Conservation (phyloP, 2,329 filamentous ascomycete species). For the Xylariaceae sp. region DNA sequence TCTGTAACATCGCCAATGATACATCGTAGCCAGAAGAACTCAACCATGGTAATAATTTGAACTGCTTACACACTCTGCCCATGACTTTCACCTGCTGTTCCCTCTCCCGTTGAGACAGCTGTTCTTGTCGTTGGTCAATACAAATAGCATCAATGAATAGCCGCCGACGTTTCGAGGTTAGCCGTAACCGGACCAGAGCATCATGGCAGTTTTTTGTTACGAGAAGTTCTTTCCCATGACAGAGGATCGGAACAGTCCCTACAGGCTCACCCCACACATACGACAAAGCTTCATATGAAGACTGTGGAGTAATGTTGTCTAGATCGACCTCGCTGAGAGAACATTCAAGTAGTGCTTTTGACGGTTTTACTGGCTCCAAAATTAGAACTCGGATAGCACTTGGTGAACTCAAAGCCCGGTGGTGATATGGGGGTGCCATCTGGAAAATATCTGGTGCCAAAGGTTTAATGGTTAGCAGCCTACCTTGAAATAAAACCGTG, state of each 20-base stretch:
- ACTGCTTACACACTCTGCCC: slow-evolving; percentile 6
- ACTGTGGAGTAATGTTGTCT: neutral
- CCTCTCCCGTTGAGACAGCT: neutral
- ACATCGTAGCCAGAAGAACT: neutral
- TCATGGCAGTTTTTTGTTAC: slow-evolving; percentile 13
- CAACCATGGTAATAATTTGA: neutral
- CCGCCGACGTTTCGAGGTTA: neutral
- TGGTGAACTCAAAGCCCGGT: slow-evolving; percentile 1
- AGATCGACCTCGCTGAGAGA: slow-evolving; percentile 11
- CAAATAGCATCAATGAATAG: slow-evolving; percentile 20
- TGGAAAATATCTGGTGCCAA: neutral
- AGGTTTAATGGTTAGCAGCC: no score
- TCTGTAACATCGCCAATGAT: neutral
- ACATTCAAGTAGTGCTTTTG: slow-evolving; percentile 1
- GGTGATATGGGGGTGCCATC: slow-evolving; percentile 1
- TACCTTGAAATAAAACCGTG: no score
- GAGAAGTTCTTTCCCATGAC: slow-evolving; percentile 7
- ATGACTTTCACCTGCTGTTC: neutral
- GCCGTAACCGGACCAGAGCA: slow-evolving; percentile 5
- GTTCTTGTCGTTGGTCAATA: slow-evolving; percentile 11
- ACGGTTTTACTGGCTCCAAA: neutral
- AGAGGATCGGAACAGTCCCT: slow-evolving; percentile 6
- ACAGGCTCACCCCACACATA: slow-evolving; percentile 15
- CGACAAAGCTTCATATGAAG: slow-evolving; percentile 21
- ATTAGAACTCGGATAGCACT: slow-evolving; percentile 2